Conservation (phyloP, 2,329 filamentous ascomycete species). For the Fusarium paranaense region DNA sequence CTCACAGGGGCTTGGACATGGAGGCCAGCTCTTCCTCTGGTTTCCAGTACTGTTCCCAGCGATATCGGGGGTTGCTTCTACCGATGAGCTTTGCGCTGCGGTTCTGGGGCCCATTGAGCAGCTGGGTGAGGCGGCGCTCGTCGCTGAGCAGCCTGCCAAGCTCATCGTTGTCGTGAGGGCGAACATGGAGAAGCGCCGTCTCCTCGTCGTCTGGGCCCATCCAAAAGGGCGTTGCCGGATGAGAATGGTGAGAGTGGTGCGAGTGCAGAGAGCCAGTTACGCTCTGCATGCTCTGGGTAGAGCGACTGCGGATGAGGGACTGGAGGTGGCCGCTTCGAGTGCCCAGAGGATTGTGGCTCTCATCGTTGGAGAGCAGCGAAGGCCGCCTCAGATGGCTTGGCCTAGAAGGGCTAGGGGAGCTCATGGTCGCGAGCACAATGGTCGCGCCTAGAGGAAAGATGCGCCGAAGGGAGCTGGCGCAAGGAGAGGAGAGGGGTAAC, state of each 20-base stretch:
- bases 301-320: slow-evolving; percentile 54
- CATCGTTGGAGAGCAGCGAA: slow-evolving; percentile 49
- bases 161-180: slow-evolving; percentile 55
- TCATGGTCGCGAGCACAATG: slow-evolving; percentile 40
- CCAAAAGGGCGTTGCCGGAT: slow-evolving; percentile 37
- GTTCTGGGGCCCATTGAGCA: slow-evolving; percentile 77
- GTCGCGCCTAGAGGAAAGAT: slow-evolving; percentile 14
- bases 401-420: slow-evolving; percentile 45
- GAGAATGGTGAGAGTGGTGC: slow-evolving; percentile 15
- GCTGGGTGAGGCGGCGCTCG: slow-evolving; percentile 68
- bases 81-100: slow-evolving; percentile 89
- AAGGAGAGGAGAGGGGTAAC: neutral
- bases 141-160: slow-evolving; percentile 60
- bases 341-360: slow-evolving; percentile 48
- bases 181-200: slow-evolving; percentile 36
- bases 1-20: slow-evolving; percentile 78
- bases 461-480: neutral
- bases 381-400: slow-evolving; percentile 45
- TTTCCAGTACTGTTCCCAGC: slow-evolving; percentile 90
- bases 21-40: slow-evolving; percentile 77
- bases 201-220: slow-evolving; percentile 50
- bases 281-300: slow-evolving; percentile 48
- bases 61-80: slow-evolving; percentile 85
- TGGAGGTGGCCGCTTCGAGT: slow-evolving; percentile 53
- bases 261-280: slow-evolving; percentile 41